Evolutionary conservation across 2,329 filamentous ascomycete species (phyloP).

Genomic region (Zalaria sp.): DNA sequence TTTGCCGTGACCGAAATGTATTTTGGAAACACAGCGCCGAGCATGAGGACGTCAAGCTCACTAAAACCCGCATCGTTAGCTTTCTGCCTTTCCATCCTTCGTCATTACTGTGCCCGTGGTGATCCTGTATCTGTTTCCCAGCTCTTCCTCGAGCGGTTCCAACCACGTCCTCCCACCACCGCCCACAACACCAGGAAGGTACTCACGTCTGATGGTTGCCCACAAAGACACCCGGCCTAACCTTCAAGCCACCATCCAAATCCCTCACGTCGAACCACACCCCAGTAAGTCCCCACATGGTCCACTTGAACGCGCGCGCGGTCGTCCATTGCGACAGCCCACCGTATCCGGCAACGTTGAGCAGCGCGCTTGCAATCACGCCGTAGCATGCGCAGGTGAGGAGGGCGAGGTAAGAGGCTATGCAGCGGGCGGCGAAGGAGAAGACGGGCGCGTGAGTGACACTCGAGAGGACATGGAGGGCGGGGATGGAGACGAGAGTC

Average conservation of each 20-base stretch:
- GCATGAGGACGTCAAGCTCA: conserved; percentile 85
- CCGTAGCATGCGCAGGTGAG: conserved; percentile 50
- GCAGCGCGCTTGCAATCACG: conserved; percentile 54
- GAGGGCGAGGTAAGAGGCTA: conserved; percentile 27
- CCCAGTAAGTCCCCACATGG: conserved; percentile 63
- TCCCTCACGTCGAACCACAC: conserved; percentile 60
- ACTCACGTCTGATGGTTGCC: conserved; percentile 76
- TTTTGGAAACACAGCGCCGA: conserved; percentile 76
- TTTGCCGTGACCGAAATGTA: conserved; percentile 93
- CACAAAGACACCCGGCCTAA: conserved; percentile 75
- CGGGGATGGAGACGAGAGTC: conserved; percentile 12
- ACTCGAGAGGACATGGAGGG: conserved; percentile 20
- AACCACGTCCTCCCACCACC: too few relatives aligned
- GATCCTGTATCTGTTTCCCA: too few relatives aligned
- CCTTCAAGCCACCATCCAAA: conserved; percentile 46
- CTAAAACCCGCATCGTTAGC: conserved; percentile 11
- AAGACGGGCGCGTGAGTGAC: conserved; percentile 19
- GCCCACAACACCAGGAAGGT: background rate
- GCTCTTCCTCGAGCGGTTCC: too few relatives aligned
- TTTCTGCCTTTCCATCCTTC: too few relatives aligned
- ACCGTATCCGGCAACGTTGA: conserved; percentile 58
- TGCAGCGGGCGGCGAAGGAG: conserved; percentile 53
- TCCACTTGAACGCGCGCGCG: conserved; percentile 64
- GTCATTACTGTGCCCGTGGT: too few relatives aligned
- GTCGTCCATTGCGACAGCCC: conserved; percentile 76